These are phyloP conservation scores for Vanilla planifolia DNA, from an alignment of 106 monocot species.

Conservation along the genomic window DNA sequence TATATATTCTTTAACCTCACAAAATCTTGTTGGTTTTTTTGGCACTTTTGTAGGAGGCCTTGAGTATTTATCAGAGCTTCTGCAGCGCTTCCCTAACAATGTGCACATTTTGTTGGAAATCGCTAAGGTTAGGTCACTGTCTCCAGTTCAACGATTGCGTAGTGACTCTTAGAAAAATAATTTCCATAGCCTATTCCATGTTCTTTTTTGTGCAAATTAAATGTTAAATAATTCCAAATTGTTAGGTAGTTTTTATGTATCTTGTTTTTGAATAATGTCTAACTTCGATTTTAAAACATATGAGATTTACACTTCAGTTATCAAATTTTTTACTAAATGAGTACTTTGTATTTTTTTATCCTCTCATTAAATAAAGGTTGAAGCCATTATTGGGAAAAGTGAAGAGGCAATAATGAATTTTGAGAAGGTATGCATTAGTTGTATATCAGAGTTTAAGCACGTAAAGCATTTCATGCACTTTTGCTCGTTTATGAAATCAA, in stretches of 20 bases:
- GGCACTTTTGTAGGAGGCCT: conserved; percentile 68
- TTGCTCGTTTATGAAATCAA: conserved; percentile 1
- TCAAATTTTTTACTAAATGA: too few species aligned
- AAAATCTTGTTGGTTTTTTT: too few species aligned
- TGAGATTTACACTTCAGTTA: too few species aligned
- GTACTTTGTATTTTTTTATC: background rate
- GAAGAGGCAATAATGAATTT: conserved; percentile 94
- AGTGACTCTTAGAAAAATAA: background rate
- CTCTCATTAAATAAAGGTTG: conserved; percentile 49
- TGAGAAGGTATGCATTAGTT: conserved; percentile 69
- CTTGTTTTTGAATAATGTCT: too few species aligned
- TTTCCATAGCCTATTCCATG: background rate
- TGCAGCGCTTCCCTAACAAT: conserved; percentile 92
- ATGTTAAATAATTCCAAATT: too few species aligned
- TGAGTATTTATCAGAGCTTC: conserved; percentile 69
- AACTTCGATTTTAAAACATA: too few species aligned
- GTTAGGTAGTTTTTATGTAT: too few species aligned
- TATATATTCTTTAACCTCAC: too few species aligned
- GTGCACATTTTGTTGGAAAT: conserved; percentile 86
- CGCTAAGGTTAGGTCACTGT: conserved; percentile 63
- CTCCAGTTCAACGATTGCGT: background rate
- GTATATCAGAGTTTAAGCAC: background rate
- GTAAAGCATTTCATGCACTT: background rate
- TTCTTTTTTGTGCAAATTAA: background rate
- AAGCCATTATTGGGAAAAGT: conserved; percentile 82